Percentiles rank a stretch among this genome's conserved stretches.
Evolutionary conservation across 345 rosid genomes (phyloP).

Genomic region (Gossypium mustelinum): DNA sequence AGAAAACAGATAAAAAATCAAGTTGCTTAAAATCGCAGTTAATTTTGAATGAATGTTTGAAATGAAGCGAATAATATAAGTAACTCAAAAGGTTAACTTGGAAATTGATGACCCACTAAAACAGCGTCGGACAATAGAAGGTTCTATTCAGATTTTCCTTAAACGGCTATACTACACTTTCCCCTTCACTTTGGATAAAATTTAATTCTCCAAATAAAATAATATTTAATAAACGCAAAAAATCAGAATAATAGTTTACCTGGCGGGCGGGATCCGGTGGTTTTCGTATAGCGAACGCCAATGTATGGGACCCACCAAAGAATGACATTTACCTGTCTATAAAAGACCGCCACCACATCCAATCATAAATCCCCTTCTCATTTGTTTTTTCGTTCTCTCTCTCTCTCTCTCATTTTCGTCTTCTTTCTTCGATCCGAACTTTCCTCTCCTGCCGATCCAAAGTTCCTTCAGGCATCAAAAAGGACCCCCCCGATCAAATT

Average conservation of each 20-base stretch:
- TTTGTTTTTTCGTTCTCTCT: not conserved
- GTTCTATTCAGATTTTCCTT: not conserved
- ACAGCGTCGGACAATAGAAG: not conserved
- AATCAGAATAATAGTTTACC: not conserved
- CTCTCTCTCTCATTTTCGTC: not conserved
- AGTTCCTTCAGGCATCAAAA: conserved; percentile 11
- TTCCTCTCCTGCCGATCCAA: not conserved
- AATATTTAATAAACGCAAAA: not conserved
- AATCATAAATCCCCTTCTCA: conserved; percentile 13
- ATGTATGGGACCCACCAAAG: conserved; percentile 27
- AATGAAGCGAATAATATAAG: too few relatives aligned
- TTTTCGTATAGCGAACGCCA: conserved; percentile 34
- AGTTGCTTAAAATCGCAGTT: too few relatives aligned
- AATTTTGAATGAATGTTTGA: too few relatives aligned
- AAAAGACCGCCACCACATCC: conserved; percentile 23
- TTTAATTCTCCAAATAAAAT: not conserved
- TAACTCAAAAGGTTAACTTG: too few relatives aligned
- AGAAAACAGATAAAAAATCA: too few relatives aligned
- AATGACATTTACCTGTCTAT: conserved; percentile 5
- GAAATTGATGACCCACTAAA: too few relatives aligned
- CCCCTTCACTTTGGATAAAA: not conserved
- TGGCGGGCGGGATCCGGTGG: conserved; percentile 20
- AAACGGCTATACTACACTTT: not conserved
- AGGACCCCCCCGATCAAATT: conserved; percentile 4
- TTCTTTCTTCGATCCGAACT: conserved; percentile 17